These are phyloP conservation scores for Saccharum hybrid DNA, from an alignment of 202 grass and related monocot species.

Conservation along the genomic window DNA sequence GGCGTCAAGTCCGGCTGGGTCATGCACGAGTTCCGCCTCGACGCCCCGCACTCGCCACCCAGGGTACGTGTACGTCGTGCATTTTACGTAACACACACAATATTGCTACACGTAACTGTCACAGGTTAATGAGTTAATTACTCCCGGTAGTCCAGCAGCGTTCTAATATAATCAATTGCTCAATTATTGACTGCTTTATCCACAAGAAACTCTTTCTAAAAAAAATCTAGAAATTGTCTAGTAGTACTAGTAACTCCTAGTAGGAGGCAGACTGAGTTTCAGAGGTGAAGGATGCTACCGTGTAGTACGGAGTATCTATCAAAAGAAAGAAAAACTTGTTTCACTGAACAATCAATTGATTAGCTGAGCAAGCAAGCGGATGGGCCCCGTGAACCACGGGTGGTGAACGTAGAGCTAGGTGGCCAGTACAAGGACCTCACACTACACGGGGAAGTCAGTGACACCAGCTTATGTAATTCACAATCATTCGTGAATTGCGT, in stretches of 20 bases:
- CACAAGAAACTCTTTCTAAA: too few species aligned
- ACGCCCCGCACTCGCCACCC: constrained; percentile 55
- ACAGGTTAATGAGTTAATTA: too few species aligned
- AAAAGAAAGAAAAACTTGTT: too few species aligned
- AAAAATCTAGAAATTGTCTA: too few species aligned
- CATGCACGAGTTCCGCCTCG: constrained; percentile 86
- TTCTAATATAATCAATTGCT: background rate
- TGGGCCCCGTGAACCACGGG: constrained; percentile 39
- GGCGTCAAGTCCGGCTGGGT: constrained; percentile 75
- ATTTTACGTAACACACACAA: too few species aligned
- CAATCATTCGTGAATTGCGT: constrained; percentile 1
- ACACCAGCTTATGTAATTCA: background rate
- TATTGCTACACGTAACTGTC: too few species aligned
- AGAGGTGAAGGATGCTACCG: background rate
- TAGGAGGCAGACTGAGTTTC: too few species aligned
- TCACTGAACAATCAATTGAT: background rate
- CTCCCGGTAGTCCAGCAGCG: too few species aligned
- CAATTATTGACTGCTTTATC: background rate
- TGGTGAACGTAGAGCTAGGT: background rate
- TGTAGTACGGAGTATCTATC: background rate
- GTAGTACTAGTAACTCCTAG: too few species aligned
- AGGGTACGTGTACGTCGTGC: constrained; percentile 46
- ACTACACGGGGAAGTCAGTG: too few species aligned
- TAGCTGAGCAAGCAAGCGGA: constrained; percentile 1
- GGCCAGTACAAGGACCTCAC: too few species aligned